These are phyloP conservation scores for Calonectria pteridis DNA, from an alignment of 2,329 filamentous ascomycete genomes.

Conservation along the genomic window DNA sequence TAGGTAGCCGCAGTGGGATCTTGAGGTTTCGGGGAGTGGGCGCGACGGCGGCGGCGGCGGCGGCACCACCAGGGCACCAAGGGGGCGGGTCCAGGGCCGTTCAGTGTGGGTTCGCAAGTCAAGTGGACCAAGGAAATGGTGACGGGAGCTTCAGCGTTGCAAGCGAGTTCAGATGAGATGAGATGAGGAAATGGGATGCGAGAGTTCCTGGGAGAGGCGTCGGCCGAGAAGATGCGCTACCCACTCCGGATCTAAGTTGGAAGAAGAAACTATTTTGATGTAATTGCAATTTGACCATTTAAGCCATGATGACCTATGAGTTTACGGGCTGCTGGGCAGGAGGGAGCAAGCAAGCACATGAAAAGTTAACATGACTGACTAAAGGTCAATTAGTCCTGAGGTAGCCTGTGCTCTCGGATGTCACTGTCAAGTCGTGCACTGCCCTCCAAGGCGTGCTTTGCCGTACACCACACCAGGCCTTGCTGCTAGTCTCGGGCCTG, in stretches of 20 bases:
- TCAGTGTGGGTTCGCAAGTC: background rate
- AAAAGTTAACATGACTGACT: background rate
- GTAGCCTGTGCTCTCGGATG: background rate
- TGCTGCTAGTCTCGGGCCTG: slow-evolving; percentile 1
- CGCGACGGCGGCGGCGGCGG: background rate
- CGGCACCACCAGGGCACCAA: slow-evolving; percentile 4
- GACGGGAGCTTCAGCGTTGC: slow-evolving; percentile 1
- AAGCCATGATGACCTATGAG: background rate
- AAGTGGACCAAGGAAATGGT: slow-evolving; percentile 11
- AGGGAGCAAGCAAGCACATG: background rate
- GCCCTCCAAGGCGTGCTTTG: background rate
- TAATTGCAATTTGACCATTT: background rate
- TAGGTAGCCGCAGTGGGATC: slow-evolving; percentile 14
- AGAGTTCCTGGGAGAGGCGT: slow-evolving; percentile 1
- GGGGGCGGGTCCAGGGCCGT: slow-evolving; percentile 11
- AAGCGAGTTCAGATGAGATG: slow-evolving; percentile 2
- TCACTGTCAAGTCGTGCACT: background rate
- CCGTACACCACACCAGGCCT: background rate
- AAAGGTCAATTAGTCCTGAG: background rate
- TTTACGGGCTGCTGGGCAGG: background rate
- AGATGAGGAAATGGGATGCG: slow-evolving; percentile 2
- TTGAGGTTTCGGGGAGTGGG: slow-evolving; percentile 6
- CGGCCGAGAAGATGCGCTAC: slow-evolving; percentile 4
- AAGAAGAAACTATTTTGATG: background rate
- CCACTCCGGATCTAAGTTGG: background rate